Base-by-base conservation (phyloP, 768 basidiomycete species). In the Amanita muscaria region DNA sequence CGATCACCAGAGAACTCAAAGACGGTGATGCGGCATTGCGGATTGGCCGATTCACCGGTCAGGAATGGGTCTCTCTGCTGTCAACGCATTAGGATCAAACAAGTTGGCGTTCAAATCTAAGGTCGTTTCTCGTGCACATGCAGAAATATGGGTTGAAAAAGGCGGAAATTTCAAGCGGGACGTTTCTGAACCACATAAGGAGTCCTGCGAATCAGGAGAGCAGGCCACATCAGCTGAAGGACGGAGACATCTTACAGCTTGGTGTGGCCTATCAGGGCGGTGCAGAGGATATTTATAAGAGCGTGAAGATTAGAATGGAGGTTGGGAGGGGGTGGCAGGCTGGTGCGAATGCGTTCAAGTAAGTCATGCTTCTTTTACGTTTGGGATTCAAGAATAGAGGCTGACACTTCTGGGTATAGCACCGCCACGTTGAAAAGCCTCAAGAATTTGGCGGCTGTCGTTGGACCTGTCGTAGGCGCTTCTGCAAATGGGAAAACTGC, bases 211-310 rank as follows among this genome's bases (percentile, higher is more conserved):
- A 84, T 38, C 74, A 77, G 5, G 93, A 94, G 59, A 85, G 81
- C 3, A 67, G 79, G 30, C 77, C 89, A 1, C 81, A 73, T 48
- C 77, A 76, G 49, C 70, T 97, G 54, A 89, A 86, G 64, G 93
- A 97, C 49, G 94, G 94, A 1, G 93, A 97, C 65, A 75, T 97
- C 21, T 65, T 98, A 15, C 94, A 97, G 64, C 79, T 97, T 1
- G 93, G 94, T 2, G 90, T 98, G 21, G 93, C 97, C 60, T 99
- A 96, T 64, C 93, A 97, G 62, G 94, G 94, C 5, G 94, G 94
- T 0, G 79, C 88, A 5, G 92, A 97, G 67, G 93, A 97, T 62
- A 91, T 94, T 42, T 97, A 94, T 64, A 86, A 96, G 66, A 89
- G 87, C 47, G 89, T 98, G 48, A 97, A 94, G 76, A 96, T 99